A percentile compares a stretch with the other conserved stretches of the same genome.
phyloP scores from a whole-genome alignment of 192 early-diverging fungal genomes.

The Coemansia sp. region DNA sequence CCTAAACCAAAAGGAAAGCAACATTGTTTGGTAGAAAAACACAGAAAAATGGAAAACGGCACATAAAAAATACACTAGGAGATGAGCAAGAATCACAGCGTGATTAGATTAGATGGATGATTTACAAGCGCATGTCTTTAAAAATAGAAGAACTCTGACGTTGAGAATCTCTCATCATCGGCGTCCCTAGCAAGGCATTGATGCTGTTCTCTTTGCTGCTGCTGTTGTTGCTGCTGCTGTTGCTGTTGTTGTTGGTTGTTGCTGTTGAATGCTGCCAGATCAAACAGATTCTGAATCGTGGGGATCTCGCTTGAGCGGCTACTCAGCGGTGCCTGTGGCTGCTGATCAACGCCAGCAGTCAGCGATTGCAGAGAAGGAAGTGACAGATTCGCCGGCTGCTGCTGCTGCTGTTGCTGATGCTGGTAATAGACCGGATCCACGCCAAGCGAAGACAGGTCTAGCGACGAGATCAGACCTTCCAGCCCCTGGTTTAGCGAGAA shows the following conservation, averaged over 20 bases:
- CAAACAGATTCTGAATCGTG: slow-evolving; percentile 23
- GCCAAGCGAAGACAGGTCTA: slow-evolving; percentile 1
- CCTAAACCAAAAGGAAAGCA: no score
- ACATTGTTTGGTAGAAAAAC: not conserved
- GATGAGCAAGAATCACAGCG: not conserved
- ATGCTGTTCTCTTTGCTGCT: slow-evolving; percentile 4
- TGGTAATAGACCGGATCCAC: slow-evolving; percentile 6
- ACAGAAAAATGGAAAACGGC: not conserved
- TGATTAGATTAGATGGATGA: not conserved
- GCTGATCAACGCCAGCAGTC: not conserved
- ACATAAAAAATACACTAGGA: not conserved
- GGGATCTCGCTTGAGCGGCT: slow-evolving; percentile 10
- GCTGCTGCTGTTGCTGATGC: not conserved
- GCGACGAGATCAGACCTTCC: not conserved
- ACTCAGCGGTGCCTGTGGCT: not conserved
- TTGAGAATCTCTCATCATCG: not conserved
- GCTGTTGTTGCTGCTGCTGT: not conserved
- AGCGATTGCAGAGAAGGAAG: slow-evolving; percentile 8
- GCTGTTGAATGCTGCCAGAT: slow-evolving; percentile 10
- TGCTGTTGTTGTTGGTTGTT: not conserved
- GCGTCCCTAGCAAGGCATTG: slow-evolving; percentile 1
- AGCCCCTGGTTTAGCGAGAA: slow-evolving; percentile 3
- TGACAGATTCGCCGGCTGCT: slow-evolving; percentile 1
- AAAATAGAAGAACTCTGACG: slow-evolving; percentile 1
- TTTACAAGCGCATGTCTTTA: not conserved